Base-by-base conservation (phyloP, 2,329 filamentous ascomycete genomes). In the Periconia sp. region DNA sequence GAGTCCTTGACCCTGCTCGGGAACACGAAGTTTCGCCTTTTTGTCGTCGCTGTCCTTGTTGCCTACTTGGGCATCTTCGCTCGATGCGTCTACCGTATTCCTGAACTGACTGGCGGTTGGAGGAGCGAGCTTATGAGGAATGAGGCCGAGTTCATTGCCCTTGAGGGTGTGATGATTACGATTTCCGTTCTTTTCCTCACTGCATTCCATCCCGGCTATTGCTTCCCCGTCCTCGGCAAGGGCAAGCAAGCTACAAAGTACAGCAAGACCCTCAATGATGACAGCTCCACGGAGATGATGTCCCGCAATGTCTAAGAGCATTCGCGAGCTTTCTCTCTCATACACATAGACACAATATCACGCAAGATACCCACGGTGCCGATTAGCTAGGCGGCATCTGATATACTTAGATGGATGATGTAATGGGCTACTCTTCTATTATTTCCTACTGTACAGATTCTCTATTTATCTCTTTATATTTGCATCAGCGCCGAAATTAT, bases 111-210 rank as follows among this genome's bases (percentile, higher is more conserved):
- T 15, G 69, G 69, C n/a, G 77, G 77, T 7, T 79, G 76, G 66
- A 50, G 63, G 10, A 72, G 70, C 46, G 46, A 65, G 16, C 52
- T 79, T 26, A 78, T 78, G 63, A 73, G 77, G 52, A 61, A 79
- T 26, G 70, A 81, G 57, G 43, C 61, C 2, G 67, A 72, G 13
- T 79, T 80, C 54, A 75, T 81, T 54, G 61, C 74, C 5, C 60
- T 81, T 3, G 78, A 81, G 49, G 78, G 78, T n/a, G 72, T 73
- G 4, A 80, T 81, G 76, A 76, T 82, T 36, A 66, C 67, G 3
- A 57, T 79, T 10, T 72, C 78, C 2, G 66, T 70, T n/a, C 42
- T 73, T 4, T 62, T 57, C 1, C 59, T 81, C 45, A 81, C 76
- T 1, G 48, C 69, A 1, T 71, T 77, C 35, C 78, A 81, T 52